Conservation (phyloP, 2,329 filamentous ascomycete species). For the Chalaropsis ovoidea region DNA sequence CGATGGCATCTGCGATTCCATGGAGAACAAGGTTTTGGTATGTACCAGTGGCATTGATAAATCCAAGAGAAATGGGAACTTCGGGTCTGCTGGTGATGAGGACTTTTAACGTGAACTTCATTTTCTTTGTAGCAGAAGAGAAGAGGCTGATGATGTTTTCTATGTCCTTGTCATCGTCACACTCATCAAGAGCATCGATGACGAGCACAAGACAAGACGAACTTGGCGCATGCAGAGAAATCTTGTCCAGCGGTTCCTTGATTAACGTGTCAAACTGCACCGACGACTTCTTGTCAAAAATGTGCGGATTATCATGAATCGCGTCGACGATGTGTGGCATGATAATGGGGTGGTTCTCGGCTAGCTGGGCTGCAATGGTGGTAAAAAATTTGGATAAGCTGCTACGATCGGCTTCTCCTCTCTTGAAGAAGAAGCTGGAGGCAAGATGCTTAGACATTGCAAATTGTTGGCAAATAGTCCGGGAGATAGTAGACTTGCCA, state of each 20-base stretch:
- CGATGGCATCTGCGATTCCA: constrained; percentile 29
- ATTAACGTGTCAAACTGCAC: neutral
- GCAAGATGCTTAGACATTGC: constrained; percentile 27
- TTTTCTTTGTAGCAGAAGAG: neutral
- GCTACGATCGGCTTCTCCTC: constrained; percentile 34
- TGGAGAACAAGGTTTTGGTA: constrained; percentile 35
- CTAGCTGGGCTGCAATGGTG: constrained; percentile 35
- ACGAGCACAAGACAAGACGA: neutral
- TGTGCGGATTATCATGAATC: neutral
- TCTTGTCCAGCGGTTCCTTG: neutral
- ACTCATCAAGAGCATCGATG: constrained; percentile 2
- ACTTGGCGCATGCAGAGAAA: neutral
- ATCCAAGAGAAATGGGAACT: constrained; percentile 31
- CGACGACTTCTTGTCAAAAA: neutral
- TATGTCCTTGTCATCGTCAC: neutral
- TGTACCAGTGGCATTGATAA: constrained; percentile 31
- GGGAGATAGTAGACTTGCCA: constrained; percentile 36
- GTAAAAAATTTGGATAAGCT: constrained; percentile 34
- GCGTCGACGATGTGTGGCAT: neutral
- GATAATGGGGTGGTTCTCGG: neutral
- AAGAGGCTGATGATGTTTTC: neutral
- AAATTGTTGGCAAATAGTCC: constrained; percentile 28
- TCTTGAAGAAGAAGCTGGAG: constrained; percentile 40
- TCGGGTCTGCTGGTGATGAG: constrained; percentile 29
- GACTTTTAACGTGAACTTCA: constrained; percentile 11